Evolutionary conservation across 169 alveolate genomes (phyloP), one percentile per base, ranked within the genome.

Genomic region (Cryptosporidium meleagridis): DNA sequence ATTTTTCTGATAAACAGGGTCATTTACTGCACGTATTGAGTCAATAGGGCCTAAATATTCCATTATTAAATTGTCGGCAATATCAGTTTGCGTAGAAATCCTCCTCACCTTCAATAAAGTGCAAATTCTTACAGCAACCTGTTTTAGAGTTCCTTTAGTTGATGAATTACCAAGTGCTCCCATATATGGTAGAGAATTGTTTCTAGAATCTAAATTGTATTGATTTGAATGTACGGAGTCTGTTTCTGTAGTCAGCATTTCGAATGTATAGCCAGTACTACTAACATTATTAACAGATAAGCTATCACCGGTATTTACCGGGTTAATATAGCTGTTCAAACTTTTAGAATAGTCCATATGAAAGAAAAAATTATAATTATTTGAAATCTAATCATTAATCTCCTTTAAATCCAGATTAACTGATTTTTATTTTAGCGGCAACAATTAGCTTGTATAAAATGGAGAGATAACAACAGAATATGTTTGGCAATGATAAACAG

Each of bases 221-320:
- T 80, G 89, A 61, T 48, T 23, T 2, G 65, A 26, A 51, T 80
- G 65, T 21, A 44, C 75, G n/a, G 89, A 80, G 33, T 62, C 75
- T 4, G 89, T 80, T 51, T 80, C 89, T 23, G 89, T 80, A 9
- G 89, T 80, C 29, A 80, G 51, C 89, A 80, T 80, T 62, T 80
- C 89, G 21, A 80, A 80, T 14, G 75, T 73, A 55, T 73, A 73
- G 23, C 21, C 86, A n/a, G 31, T 9, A 33, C 55, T 55, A 31
- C 70, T 29, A 37, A 73, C 86, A 55, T 53, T n/a, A 21, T 35
- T 41, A 7, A 62, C n/a, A 2, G 70, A 18, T n/a, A 31, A 44
- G 21, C 26, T 9, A 29, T 73, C 72, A 31, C n/a, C 16, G 6
- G 51, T 44, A 73, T 12, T 31, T 39, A 26, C 31, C 18, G 18